Conservation (phyloP, 2,329 filamentous ascomycete species). For the Myriangium duriaei region DNA sequence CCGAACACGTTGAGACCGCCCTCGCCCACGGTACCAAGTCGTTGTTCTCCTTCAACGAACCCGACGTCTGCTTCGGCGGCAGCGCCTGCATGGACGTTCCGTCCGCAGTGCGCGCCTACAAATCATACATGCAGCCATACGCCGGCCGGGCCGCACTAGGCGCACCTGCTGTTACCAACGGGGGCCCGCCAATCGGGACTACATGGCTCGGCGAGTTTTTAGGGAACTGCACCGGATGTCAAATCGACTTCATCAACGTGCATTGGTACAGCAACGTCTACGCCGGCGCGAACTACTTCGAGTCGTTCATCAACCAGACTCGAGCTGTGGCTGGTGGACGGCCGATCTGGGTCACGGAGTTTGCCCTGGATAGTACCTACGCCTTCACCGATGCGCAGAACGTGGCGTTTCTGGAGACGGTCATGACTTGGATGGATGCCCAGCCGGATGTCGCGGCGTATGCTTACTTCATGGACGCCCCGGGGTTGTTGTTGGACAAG, state of each 20-base stretch:
- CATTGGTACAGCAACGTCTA: constrained; percentile 44
- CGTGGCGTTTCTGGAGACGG: constrained; percentile 34
- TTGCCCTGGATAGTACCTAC: constrained; percentile 32
- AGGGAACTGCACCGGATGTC: constrained; percentile 39
- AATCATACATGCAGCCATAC: constrained; percentile 42
- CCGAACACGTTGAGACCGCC: constrained; percentile 14
- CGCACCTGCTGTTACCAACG: constrained; percentile 49
- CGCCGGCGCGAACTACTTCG: constrained; percentile 20
- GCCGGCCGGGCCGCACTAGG: constrained; percentile 37
- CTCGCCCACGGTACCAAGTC: constrained; percentile 29
- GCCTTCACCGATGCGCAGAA: constrained; percentile 26
- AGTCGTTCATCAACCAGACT: constrained; percentile 32
- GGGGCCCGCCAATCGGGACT: constrained; percentile 34
- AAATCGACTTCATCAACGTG: constrained; percentile 43
- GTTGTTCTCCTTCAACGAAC: constrained; percentile 58
- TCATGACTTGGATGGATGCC: constrained; percentile 30
- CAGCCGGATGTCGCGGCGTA: constrained; percentile 29
- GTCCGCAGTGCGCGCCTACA: constrained; percentile 38
- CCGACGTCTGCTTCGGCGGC: constrained; percentile 36
- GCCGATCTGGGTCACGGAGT: constrained; percentile 43
- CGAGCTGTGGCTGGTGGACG: constrained; percentile 9
- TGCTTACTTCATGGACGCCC: constrained; percentile 20
- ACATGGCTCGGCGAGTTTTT: constrained; percentile 43
- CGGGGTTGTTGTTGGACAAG: constrained; percentile 18
- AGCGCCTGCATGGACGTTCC: constrained; percentile 45